These are phyloP conservation scores for Leptodermis oblonga DNA, from an alignment of 257 asterid genomes.

Conservation along the genomic window DNA sequence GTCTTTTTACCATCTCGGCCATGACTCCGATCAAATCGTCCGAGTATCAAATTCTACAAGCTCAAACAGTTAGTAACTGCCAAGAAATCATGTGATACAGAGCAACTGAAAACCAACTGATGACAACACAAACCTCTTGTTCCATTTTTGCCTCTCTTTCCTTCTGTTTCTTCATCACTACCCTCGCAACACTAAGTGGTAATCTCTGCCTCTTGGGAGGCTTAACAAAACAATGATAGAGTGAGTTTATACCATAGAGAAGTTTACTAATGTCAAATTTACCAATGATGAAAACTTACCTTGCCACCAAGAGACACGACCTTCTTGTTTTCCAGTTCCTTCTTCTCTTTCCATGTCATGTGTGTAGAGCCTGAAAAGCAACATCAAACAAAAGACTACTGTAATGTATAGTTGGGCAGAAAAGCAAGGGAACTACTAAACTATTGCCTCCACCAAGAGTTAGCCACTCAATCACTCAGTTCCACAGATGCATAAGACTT, in stretches of 20 bases:
- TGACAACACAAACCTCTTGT: conserved; percentile 51
- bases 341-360: conserved; percentile 77
- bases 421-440: too few relatives aligned
- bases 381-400: not conserved
- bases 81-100: not conserved
- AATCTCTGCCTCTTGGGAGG: conserved; percentile 74
- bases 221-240: conserved; percentile 31
- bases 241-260: conserved; percentile 3
- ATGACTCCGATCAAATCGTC: conserved; percentile 47
- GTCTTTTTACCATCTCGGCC: conserved; percentile 36
- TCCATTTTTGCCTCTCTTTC: conserved; percentile 63
- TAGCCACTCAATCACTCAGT: not conserved
- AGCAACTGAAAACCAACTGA: conserved; percentile 10
- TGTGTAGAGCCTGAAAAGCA: conserved; percentile 45
- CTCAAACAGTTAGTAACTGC: conserved; percentile 16
- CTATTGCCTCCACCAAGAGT: not conserved
- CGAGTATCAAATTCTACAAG: conserved; percentile 53
- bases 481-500: not conserved
- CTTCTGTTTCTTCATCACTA: conserved; percentile 75
- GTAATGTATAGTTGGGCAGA: not conserved
- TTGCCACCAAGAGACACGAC: conserved; percentile 81
- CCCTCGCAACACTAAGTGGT: conserved; percentile 84
- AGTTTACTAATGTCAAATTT: not conserved
- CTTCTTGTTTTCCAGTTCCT: conserved; percentile 64
- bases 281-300: conserved; percentile 25